These are phyloP conservation scores for Lipomyces starkeyi DNA, from an alignment of 805 yeast species.

Conservation along the genomic window DNA sequence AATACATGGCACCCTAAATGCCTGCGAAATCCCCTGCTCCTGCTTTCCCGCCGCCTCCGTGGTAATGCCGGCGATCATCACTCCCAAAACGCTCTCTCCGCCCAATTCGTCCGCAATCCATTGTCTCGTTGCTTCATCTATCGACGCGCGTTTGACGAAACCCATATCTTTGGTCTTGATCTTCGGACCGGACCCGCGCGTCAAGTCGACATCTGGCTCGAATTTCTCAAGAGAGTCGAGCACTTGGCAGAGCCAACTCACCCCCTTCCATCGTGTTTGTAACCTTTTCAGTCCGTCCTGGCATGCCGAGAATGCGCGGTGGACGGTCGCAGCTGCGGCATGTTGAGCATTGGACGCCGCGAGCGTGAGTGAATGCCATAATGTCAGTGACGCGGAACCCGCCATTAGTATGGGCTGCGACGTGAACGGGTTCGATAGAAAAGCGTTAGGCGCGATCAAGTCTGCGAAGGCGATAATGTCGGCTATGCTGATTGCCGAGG, in stretches of 20 bases:
- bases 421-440: slow-evolving; percentile 41
- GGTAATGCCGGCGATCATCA: slow-evolving; percentile 40
- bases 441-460: slow-evolving; percentile 40
- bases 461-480: slow-evolving; percentile 44
- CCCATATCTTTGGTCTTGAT: slow-evolving; percentile 39
- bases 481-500: slow-evolving; percentile 44
- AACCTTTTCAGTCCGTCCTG: slow-evolving; percentile 39
- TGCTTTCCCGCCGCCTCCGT: slow-evolving; percentile 7
- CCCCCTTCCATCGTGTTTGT: slow-evolving; percentile 41
- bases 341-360: slow-evolving; percentile 30
- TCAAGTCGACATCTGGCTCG: slow-evolving; percentile 43
- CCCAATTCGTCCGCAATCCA: slow-evolving; percentile 38
- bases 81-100: slow-evolving; percentile 36
- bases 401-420: slow-evolving; percentile 44
- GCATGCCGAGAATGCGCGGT: slow-evolving; percentile 40
- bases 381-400: slow-evolving; percentile 40
- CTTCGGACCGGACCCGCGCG: slow-evolving; percentile 31
- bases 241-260: slow-evolving; percentile 42
- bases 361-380: slow-evolving; percentile 38
- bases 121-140: slow-evolving; percentile 38
- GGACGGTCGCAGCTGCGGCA: slow-evolving; percentile 23
- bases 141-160: slow-evolving; percentile 38
- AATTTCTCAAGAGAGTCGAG: slow-evolving; percentile 42
- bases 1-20: too few species aligned
- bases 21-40: background rate